These are phyloP conservation scores for Saraca asoca DNA, from an alignment of 331 rosid genomes.

Conservation along the genomic window DNA sequence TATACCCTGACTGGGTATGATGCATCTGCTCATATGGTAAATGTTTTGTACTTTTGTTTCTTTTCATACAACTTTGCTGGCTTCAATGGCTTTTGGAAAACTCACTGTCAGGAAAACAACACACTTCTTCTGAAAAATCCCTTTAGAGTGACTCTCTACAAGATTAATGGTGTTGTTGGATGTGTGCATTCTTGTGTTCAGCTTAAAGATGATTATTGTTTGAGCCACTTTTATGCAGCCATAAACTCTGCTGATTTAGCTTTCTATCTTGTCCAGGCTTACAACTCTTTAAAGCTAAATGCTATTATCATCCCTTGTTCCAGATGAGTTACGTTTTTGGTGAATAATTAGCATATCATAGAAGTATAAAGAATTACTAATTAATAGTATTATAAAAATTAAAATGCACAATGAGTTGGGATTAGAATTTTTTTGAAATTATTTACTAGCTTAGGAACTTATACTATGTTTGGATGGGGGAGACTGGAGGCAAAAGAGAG, in stretches of 20 bases:
- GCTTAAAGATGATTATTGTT: slow-evolving; percentile 10
- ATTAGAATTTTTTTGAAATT: not conserved
- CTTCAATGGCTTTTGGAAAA: slow-evolving; percentile 22
- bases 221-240: not conserved
- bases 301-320: not conserved
- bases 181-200: slow-evolving; percentile 12
- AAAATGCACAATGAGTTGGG: not conserved
- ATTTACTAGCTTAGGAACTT: slow-evolving; percentile 1
- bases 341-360: not conserved
- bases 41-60: slow-evolving; percentile 26
- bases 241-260: not conserved
- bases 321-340: not conserved
- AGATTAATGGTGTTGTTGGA: slow-evolving; percentile 8
- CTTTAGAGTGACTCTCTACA: slow-evolving; percentile 1
- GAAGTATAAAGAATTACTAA: too few relatives aligned
- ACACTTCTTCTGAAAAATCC: not conserved
- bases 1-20: slow-evolving; percentile 88
- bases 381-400: not conserved
- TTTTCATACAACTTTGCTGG: slow-evolving; percentile 15
- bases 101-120: not conserved
- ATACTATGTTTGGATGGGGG: not conserved
- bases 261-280: not conserved
- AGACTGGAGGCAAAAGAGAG: too few relatives aligned
- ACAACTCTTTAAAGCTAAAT: not conserved
- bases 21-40: slow-evolving; percentile 96